These are phyloP conservation scores for Fusarium devonianum DNA, from an alignment of 2,329 filamentous ascomycete genomes.

Conservation along the genomic window DNA sequence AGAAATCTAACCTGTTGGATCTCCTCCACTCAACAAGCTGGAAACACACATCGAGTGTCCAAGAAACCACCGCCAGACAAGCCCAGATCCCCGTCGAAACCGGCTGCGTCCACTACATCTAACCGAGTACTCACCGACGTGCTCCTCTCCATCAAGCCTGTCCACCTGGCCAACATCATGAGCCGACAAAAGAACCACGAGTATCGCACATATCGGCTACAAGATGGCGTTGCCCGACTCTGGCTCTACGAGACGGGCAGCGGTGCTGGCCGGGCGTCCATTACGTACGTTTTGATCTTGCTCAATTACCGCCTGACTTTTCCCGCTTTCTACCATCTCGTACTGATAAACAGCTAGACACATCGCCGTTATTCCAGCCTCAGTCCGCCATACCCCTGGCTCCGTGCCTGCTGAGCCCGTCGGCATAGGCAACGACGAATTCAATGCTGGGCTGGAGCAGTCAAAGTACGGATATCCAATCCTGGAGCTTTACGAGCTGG, in stretches of 20 bases:
- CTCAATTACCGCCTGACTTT: too few species aligned
- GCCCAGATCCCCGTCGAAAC: not conserved
- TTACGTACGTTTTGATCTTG: conserved; percentile 33
- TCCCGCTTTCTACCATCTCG: not conserved
- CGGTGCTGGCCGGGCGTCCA: conserved; percentile 24
- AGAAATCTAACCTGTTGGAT: too few species aligned
- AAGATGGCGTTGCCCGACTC: conserved; percentile 32
- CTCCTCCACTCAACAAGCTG: too few species aligned
- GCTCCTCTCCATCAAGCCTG: conserved; percentile 34
- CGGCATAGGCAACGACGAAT: conserved; percentile 42
- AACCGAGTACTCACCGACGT: conserved; percentile 29
- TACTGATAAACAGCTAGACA: conserved; percentile 13
- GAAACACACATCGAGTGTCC: not conserved
- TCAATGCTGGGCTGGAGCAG: conserved; percentile 40
- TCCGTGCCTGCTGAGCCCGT: conserved; percentile 30
- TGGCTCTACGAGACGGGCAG: conserved; percentile 40
- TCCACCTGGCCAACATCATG: conserved; percentile 34
- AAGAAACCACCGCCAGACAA: not conserved
- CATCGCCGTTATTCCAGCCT: conserved; percentile 19
- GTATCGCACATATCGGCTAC: conserved; percentile 39
- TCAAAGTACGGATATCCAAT: conserved; percentile 42
- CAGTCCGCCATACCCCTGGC: conserved; percentile 19
- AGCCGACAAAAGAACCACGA: conserved; percentile 39
- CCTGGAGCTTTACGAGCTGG: conserved; percentile 36
- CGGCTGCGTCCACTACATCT: not conserved